Conservation (phyloP, 2,329 filamentous ascomycete genomes). For the Aspergillus unguis region DNA sequence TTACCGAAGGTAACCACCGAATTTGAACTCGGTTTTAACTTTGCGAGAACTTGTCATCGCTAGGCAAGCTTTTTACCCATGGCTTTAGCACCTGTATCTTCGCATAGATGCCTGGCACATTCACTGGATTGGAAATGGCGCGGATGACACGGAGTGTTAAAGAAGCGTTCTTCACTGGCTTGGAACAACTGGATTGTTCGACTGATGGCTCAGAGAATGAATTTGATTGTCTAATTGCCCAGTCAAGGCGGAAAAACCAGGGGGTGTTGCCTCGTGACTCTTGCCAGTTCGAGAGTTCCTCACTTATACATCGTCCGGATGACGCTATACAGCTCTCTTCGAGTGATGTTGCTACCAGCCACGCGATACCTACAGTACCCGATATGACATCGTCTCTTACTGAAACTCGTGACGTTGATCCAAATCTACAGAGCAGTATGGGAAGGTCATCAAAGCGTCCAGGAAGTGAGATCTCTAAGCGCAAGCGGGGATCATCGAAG, state of each 20-base stretch:
- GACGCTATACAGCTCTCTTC: neutral
- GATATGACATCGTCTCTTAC: neutral
- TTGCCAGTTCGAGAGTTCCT: neutral
- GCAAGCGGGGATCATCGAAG: constrained; percentile 34
- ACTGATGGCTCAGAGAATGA: constrained; percentile 26
- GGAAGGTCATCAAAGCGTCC: constrained; percentile 11
- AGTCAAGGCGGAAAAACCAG: neutral
- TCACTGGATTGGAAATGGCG: constrained; percentile 19
- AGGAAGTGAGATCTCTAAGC: constrained; percentile 19
- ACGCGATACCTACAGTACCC: no score
- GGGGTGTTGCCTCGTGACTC: neutral
- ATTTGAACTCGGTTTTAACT: neutral
- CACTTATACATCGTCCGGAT: constrained; percentile 6
- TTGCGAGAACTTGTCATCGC: neutral
- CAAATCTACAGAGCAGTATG: constrained; percentile 16
- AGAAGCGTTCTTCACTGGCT: constrained; percentile 33
- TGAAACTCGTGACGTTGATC: neutral
- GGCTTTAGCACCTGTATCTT: constrained; percentile 11
- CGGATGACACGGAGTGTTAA: constrained; percentile 23
- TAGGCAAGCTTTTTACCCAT: constrained; percentile 12
- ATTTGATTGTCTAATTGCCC: constrained; percentile 16
- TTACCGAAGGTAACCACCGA: neutral
- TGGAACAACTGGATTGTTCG: constrained; percentile 32
- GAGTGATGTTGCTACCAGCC: neutral
- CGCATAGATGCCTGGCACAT: constrained; percentile 15